Conservation (phyloP, 345 rosid species). For the Salix caprea region DNA sequence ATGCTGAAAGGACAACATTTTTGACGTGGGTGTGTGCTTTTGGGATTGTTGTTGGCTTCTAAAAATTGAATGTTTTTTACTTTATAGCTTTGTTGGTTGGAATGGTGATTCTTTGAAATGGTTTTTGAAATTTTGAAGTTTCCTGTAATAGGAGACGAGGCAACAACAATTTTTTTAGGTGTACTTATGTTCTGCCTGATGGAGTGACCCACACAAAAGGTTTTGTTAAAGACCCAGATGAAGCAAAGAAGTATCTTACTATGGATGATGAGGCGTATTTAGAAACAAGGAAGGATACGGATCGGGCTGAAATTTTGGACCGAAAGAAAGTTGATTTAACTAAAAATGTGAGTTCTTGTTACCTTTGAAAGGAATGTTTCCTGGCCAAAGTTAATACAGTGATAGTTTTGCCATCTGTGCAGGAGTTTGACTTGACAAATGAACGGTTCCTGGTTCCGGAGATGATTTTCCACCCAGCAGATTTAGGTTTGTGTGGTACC, state of each 20-base stretch:
- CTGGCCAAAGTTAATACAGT: background rate
- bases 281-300: conserved; percentile 20
- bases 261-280: conserved; percentile 20
- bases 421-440: conserved; percentile 93
- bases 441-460: conserved; percentile 95
- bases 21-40: too few species aligned
- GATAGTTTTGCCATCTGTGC: conserved; percentile 21
- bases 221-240: conserved; percentile 66
- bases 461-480: conserved; percentile 90
- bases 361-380: conserved; percentile 1
- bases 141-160: conserved; percentile 44
- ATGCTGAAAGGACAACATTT: background rate
- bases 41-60: too few species aligned
- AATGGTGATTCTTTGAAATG: too few species aligned
- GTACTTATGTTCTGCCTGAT: conserved; percentile 85
- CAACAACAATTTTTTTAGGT: conserved; percentile 48
- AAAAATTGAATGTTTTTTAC: too few species aligned
- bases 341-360: conserved; percentile 47
- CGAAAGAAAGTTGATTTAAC: conserved; percentile 59
- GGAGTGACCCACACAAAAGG: conserved; percentile 78
- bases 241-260: conserved; percentile 46
- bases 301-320: conserved; percentile 30
- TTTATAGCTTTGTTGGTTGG: too few species aligned
- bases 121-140: too few species aligned
- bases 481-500: conserved; percentile 55